Evolutionary conservation across 176 grass and related monocot genomes (phyloP), one percentile per base, ranked within the genome.

Genomic region (Aegilops bicornis): DNA sequence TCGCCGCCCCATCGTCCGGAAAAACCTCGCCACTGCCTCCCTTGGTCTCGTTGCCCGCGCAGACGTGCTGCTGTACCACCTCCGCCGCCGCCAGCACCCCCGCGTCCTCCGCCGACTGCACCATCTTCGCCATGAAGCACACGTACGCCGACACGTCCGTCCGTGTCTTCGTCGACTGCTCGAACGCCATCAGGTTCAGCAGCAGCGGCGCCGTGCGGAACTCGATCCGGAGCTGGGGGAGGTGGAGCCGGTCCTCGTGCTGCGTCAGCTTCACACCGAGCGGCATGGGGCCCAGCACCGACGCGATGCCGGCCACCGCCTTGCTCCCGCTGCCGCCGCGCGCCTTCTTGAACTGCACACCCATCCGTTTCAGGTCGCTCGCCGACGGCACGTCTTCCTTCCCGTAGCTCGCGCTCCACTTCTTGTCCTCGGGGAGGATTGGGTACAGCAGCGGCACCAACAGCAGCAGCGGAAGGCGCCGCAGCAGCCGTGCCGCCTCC

Each of bases 321-420:
- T 35, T 45, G 82, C 70, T 77, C 27, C 47, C 19, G 19, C 33
- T 27, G 6, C 10, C 30, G 30, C 30, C 31, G 64, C 84, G 73
- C 14, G 66, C 24, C 42, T 84, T 80, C 62, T 40, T 77, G 85
- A 91, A 88, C n/a, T 39, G 61, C 47, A 91, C 89, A 39, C 81
- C 80, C 89, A 91, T 85, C n/a, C 85, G 82, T 69, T 88, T 91
- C n/a, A 91, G 85, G 89, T 91, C 85, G 77, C 62, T 91, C 62
- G 89, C 85, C 22, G 85, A 80, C 8, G 89, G 81, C 68, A 91
- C 81, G 69, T 76, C 81, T 6, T 80, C 69, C 13, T 70, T 77
- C 3, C 81, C 48, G 81, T 88, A 91, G 69, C 85, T 91, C 3
- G 81, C 85, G 36, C 69, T 20, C 89, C 85, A 91, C 69, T 67